A percentile compares a stretch with the other conserved stretches of the same genome.
These are phyloP conservation scores for Xerophyta viscosa DNA, from an alignment of 106 monocot genomes.

Conservation along the genomic window DNA sequence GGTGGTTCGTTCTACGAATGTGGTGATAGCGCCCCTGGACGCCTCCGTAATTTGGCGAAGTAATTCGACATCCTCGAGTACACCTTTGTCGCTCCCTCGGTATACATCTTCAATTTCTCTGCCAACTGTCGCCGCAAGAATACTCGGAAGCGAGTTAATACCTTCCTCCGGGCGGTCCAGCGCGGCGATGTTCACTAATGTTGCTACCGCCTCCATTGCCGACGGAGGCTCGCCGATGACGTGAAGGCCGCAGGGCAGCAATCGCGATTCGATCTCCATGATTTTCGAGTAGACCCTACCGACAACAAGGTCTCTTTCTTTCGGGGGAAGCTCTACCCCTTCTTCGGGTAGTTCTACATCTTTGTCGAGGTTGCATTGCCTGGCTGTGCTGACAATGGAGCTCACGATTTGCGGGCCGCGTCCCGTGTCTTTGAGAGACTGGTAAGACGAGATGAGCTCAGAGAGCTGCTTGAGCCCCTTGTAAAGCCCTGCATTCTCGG, in stretches of 20 bases:
- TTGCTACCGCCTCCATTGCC: constrained; percentile 70
- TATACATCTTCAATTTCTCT: constrained; percentile 71
- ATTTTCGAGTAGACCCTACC: constrained; percentile 83
- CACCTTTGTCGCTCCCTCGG: constrained; percentile 64
- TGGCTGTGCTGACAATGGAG: constrained; percentile 77
- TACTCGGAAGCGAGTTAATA: constrained; percentile 58
- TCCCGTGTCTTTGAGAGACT: constrained; percentile 72
- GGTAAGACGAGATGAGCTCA: constrained; percentile 80
- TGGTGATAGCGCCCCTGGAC: constrained; percentile 47
- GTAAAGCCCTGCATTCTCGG: constrained; percentile 82
- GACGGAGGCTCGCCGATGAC: constrained; percentile 79
- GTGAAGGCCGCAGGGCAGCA: constrained; percentile 75
- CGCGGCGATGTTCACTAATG: constrained; percentile 73
- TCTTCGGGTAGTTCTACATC: constrained; percentile 63
- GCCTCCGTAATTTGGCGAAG: constrained; percentile 64
- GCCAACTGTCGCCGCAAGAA: constrained; percentile 59
- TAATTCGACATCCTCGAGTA: constrained; percentile 64
- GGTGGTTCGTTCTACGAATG: constrained; percentile 60
- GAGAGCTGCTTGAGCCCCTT: constrained; percentile 81
- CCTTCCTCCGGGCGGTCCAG: constrained; percentile 67
- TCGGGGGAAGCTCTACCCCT: constrained; percentile 31
- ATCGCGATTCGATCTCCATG: constrained; percentile 82
- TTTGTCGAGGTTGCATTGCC: constrained; percentile 83
- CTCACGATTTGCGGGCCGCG: constrained; percentile 68
- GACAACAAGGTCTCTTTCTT: constrained; percentile 54